A percentile compares a stretch with the other conserved stretches of the same genome.
Conservation (phyloP, 2,329 filamentous ascomycete genomes). For the Hymenoscyphus fructigenus region DNA sequence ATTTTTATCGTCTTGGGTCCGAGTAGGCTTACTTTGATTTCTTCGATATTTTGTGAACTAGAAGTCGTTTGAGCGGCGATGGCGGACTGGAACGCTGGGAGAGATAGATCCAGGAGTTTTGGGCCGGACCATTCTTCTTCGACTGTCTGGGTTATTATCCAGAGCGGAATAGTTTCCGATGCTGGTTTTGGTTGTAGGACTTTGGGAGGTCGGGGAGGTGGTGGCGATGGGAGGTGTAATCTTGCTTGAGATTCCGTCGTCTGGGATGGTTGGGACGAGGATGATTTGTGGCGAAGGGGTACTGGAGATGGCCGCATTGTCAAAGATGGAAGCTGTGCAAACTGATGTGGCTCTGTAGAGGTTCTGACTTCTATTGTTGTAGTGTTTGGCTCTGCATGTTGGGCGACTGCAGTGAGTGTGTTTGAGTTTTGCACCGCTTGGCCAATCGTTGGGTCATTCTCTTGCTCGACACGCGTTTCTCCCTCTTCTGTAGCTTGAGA, state of each 20-base stretch:
- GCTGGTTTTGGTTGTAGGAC: neutral
- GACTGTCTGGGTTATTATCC: neutral
- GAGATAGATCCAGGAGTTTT: neutral
- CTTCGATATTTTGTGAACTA: neutral
- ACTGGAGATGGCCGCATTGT: neutral
- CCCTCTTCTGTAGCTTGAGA: no score
- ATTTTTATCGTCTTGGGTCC: neutral
- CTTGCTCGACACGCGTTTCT: no score
- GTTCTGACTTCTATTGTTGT: no score
- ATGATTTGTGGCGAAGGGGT: neutral
- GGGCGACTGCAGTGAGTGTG: no score
- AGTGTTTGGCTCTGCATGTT: no score
- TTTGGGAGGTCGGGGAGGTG: neutral
- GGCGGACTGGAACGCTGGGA: neutral
- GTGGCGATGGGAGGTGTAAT: neutral
- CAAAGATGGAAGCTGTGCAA: no score
- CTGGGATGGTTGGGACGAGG: neutral
- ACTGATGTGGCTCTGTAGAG: no score
- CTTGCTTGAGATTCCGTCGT: no score
- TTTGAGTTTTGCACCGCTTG: no score
- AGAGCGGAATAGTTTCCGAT: neutral
- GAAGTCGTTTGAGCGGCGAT: neutral
- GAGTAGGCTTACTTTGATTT: neutral
- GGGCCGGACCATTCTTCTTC: neutral
- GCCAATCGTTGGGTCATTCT: no score